Base-by-base conservation (phyloP, 441 rosid genomes). In the Pelargonium fulgidum region DNA sequence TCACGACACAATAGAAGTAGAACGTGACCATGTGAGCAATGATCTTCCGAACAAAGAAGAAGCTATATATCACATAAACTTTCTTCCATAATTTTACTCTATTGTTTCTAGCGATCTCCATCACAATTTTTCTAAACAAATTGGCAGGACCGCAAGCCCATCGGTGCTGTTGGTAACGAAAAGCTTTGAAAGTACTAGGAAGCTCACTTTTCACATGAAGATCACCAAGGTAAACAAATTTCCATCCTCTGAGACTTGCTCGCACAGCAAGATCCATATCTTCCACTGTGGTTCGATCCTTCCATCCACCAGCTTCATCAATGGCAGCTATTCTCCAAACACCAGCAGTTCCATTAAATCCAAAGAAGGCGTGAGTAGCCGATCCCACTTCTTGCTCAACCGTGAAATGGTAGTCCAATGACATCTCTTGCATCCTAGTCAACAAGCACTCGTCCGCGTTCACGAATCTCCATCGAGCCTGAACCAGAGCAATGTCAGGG, bases 141-240 rank as follows among this genome's bases (percentile, higher is more conserved):
- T 92, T 92, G 36, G 98, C 97, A 5, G 98, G 98, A 71, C 98
- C 98, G 69, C 96, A 89, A n/a, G 97, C 90, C 98, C 98, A 93
- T 0, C 97, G 75, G 62, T 93, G 97, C 65, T 93, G 98, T 62
- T 93, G 98, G 67, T 79, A 86, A 33, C 98, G 86, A 73, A 80
- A 91, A 0, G 98, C 97, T 77, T 80, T 89, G 70, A 93, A 89
- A 12, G 96, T 89, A 73, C 98, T 91, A 1, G 98, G 98, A 72
- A 93, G 71, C 77, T 93, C 98, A 70, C 80, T 93, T 82, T 86
- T 91, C 78, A 91, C 98, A 97, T 92, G 75, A 36, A 24, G 50
- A 64, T 66, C 67, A 39, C 88, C 86, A 44, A 93, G 83, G 71
- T 93, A 93, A 36, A 93, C 36, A 29, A 29, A 29, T 29, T 29